Conservation (phyloP, 148 eudicot species). For the Nyssa sinensis region DNA sequence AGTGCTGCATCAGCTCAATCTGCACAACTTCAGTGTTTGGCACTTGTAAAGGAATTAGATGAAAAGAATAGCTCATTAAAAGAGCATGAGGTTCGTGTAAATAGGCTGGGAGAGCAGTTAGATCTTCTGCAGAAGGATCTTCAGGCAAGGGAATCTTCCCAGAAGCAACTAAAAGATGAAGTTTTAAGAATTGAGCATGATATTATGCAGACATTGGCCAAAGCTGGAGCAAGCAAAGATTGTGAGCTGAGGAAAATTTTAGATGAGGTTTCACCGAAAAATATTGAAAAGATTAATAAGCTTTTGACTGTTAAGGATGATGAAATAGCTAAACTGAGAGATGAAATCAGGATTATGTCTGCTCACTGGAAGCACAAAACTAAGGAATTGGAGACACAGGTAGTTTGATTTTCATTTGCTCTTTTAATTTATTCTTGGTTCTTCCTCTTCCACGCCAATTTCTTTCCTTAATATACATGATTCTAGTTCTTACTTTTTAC, state of each 20-base stretch:
- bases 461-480: not conserved
- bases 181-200: slow-evolving; percentile 80
- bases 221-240: slow-evolving; percentile 47
- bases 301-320: slow-evolving; percentile 65
- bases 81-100: slow-evolving; percentile 77
- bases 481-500: slow-evolving; percentile 1
- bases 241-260: slow-evolving; percentile 60
- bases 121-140: slow-evolving; percentile 79
- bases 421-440: not conserved
- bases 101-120: slow-evolving; percentile 72
- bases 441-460: not conserved
- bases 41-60: slow-evolving; percentile 61
- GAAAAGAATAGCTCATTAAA: slow-evolving; percentile 57
- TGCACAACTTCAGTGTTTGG: slow-evolving; percentile 74
- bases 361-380: slow-evolving; percentile 89
- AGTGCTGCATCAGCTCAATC: slow-evolving; percentile 85
- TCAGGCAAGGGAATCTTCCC: slow-evolving; percentile 77
- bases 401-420: slow-evolving; percentile 13
- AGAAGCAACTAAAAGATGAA: slow-evolving; percentile 82
- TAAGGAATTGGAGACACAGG: slow-evolving; percentile 73
- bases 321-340: slow-evolving; percentile 69
- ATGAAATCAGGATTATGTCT: slow-evolving; percentile 73
- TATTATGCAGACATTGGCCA: slow-evolving; percentile 70
- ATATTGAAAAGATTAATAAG: slow-evolving; percentile 57
- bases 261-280: slow-evolving; percentile 66